Percentiles rank a stretch among this genome's conserved stretches.
Evolutionary conservation across 1,284 basidiomycete genomes (phyloP).

Genomic region (Vanrija humicola): DNA sequence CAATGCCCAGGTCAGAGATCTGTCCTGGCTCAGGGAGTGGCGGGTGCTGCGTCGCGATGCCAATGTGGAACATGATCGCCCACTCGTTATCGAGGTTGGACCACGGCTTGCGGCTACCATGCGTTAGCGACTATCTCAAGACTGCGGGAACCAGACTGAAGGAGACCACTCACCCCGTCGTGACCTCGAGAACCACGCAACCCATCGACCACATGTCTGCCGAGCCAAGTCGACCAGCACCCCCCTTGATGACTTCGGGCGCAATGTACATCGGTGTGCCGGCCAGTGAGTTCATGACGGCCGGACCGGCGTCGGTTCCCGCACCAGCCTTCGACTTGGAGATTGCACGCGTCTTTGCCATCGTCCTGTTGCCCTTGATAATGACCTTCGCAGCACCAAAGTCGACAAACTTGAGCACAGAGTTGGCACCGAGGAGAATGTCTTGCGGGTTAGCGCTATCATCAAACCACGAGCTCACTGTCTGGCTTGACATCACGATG

Average conservation of each 20-base stretch:
- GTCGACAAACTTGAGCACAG: conserved; percentile 95
- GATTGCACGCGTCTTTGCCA: conserved; percentile 60
- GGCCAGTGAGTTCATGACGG: conserved; percentile 75
- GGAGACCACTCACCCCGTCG: conserved; percentile 61
- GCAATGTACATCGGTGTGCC: conserved; percentile 99
- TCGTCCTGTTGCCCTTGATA: conserved; percentile 84
- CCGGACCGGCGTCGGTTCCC: conserved; percentile 45
- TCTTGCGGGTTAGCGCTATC: conserved; percentile 55
- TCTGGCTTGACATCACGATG: conserved; percentile 99
- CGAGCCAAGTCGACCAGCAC: conserved; percentile 75
- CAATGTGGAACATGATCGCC: conserved; percentile 99
- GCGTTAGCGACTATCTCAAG: neutral
- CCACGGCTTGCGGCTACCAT: conserved; percentile 75
- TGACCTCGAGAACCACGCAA: conserved; percentile 93
- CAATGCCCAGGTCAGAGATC: conserved; percentile 83
- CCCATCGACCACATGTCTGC: conserved; percentile 97
- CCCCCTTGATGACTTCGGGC: conserved; percentile 90
- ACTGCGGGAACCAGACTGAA: too few relatives aligned
- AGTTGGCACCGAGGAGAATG: conserved; percentile 82
- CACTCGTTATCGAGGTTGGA: conserved; percentile 99
- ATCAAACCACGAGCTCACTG: conserved; percentile 59
- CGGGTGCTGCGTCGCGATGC: conserved; percentile 93
- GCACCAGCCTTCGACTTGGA: conserved; percentile 21
- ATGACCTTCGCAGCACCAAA: conserved; percentile 98
- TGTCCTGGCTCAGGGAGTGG: conserved; percentile 88